phyloP scores from a whole-genome alignment of 2,329 filamentous ascomycete genomes.

The Xylariaceae sp. region DNA sequence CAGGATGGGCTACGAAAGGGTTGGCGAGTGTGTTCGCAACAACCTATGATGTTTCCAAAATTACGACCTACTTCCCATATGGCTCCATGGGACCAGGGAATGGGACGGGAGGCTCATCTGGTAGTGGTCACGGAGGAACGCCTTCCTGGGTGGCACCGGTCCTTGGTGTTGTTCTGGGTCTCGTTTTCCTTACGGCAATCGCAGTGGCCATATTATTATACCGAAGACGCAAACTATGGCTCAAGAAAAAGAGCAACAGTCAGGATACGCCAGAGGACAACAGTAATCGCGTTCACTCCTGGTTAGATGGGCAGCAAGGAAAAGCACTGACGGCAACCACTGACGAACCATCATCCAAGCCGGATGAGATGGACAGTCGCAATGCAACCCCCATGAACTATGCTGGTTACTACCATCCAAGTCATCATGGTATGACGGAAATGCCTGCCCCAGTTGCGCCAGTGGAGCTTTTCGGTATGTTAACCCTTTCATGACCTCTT shows the following conservation, averaged over 20 bases:
- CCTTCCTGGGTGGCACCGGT: conserved; percentile 59
- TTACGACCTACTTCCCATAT: conserved; percentile 61
- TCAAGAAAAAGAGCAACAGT: conserved; percentile 32
- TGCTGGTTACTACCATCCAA: neutral
- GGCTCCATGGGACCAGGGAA: conserved; percentile 28
- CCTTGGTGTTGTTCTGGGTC: conserved; percentile 57
- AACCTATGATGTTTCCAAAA: conserved; percentile 52
- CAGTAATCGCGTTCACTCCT: conserved; percentile 45
- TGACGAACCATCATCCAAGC: conserved; percentile 36
- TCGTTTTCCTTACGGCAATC: conserved; percentile 51
- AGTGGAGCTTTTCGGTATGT: neutral
- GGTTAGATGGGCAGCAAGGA: conserved; percentile 41
- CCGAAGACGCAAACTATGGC: conserved; percentile 44
- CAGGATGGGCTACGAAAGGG: conserved; percentile 47
- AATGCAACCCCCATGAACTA: conserved; percentile 19
- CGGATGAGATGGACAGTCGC: conserved; percentile 37
- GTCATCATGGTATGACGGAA: conserved; percentile 22
- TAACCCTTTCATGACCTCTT: neutral
- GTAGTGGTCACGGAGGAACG: conserved; percentile 35
- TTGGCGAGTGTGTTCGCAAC: conserved; percentile 52
- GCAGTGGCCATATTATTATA: conserved; percentile 51
- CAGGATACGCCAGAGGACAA: conserved; percentile 44
- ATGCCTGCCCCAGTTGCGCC: conserved; percentile 4
- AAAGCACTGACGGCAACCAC: conserved; percentile 46
- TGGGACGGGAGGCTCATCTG: conserved; percentile 22